phyloP scores from a whole-genome alignment of 2,329 filamentous ascomycete genomes.

The Dactylellina cionopaga region DNA sequence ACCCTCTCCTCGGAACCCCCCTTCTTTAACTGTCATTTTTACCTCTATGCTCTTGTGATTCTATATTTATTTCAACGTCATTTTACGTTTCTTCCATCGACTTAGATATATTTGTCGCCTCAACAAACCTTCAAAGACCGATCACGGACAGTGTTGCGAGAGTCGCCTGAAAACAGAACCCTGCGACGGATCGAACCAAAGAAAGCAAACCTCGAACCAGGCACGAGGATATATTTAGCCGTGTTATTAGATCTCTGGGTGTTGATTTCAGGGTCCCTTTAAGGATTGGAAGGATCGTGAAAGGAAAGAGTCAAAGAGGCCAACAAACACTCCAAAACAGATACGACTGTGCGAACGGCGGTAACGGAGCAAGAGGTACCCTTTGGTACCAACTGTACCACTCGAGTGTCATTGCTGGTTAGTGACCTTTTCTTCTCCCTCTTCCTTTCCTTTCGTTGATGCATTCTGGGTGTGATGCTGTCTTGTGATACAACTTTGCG shows the following conservation, averaged over 20 bases:
- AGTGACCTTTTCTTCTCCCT: slow-evolving; percentile 15
- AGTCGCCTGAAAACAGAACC: too few species aligned
- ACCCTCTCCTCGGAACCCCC: slow-evolving; percentile 19
- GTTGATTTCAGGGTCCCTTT: slow-evolving; percentile 1
- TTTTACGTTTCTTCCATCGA: neutral
- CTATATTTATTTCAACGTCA: neutral
- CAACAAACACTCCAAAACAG: neutral
- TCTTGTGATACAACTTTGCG: slow-evolving; percentile 20
- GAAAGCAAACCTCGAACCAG: slow-evolving; percentile 1
- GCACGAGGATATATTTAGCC: slow-evolving; percentile 12
- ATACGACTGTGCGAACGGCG: neutral
- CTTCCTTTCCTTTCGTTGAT: too few species aligned
- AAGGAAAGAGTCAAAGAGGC: neutral
- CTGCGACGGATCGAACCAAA: neutral
- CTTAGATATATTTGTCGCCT: neutral
- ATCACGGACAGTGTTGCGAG: neutral
- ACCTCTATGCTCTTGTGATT: neutral
- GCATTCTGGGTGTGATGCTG: slow-evolving; percentile 6
- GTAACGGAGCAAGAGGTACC: slow-evolving; percentile 33
- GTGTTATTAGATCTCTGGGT: neutral
- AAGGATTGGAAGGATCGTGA: neutral
- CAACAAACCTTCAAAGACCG: neutral
- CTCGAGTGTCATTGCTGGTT: slow-evolving; percentile 13
- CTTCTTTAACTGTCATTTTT: neutral
- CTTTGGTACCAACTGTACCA: slow-evolving; percentile 13